phyloP scores from a whole-genome alignment of 768 basidiomycete genomes.

The Auriculariales sp. region DNA sequence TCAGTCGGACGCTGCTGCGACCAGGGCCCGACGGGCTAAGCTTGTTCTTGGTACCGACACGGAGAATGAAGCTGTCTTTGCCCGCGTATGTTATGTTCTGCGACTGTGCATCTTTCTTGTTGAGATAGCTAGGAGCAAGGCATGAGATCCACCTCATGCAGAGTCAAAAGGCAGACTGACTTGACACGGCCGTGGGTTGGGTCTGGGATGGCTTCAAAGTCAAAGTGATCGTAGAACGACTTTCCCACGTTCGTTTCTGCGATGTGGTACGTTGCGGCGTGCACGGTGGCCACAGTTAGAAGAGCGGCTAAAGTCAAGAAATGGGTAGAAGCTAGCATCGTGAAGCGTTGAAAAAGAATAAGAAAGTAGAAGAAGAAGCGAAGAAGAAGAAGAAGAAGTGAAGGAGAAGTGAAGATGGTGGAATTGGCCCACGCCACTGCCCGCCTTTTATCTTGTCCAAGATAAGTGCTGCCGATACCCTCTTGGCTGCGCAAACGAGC shows the following conservation, averaged over 20 bases:
- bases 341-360: no score
- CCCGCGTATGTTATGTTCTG: conserved; percentile 44
- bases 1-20: conserved; percentile 41
- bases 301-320: no score
- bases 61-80: conserved; percentile 36
- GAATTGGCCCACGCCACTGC: no score
- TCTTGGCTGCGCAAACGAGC: no score
- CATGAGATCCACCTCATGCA: not conserved
- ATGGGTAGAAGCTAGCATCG: no score
- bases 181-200: conserved; percentile 60
- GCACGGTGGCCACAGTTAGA: no score
- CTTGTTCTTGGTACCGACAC: conserved; percentile 35
- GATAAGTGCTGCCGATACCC: no score
- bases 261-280: not conserved
- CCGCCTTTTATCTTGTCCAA: no score
- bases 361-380: no score
- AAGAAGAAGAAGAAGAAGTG: no score
- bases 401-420: no score
- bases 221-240: conserved; percentile 36
- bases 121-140: conserved; percentile 2
- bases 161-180: conserved; percentile 4
- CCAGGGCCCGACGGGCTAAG: conserved; percentile 37
- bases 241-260: conserved; percentile 29
- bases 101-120: conserved; percentile 29
- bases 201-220: conserved; percentile 34